Base-by-base conservation (phyloP, 2,329 filamentous ascomycete genomes). In the Arthrobotrys sphaeroides region DNA sequence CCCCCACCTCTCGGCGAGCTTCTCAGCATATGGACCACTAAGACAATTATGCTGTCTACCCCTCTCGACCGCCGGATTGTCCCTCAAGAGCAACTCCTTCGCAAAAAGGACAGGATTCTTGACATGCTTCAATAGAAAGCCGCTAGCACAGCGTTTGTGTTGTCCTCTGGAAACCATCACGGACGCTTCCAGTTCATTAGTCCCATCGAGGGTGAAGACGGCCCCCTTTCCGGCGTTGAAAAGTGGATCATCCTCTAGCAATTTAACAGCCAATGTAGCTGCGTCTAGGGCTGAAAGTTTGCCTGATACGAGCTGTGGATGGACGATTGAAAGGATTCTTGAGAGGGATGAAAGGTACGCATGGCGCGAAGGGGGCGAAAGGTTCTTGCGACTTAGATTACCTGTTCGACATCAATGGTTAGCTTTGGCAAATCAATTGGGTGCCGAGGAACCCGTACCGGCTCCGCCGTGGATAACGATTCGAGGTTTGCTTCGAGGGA, bases 181-280 rank as follows among this genome's bases (percentile, higher is more conserved):
- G 6, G 89, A 91, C 0, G 92, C 91, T 83, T 97, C 93, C 76
- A 96, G 89, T 83, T 97, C 91, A 81, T 94, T 93, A 77, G 89
- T 87, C 16, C 93, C 94, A 78, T 90, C 89, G 59, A 90, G 88
- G 0, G 92, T 96, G 82, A 96, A 97, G 18, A 96, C 93, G 59
- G 93, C 91, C 62, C 94, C 94, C 79, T 89, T 90, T 5, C 89
- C 93, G 69, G 89, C 89, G 83, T 97, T 97, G 86, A 95, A 96
- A 3, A 96, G 87, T 1, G 90, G 86, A 80, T 93, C 88, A 80
- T 96, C 85, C 83, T 97, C 93, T 13, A 97, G 87, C 24, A 90
- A 85, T 0, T 85, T 84, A 9, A 96, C 92, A 47, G 93, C 93
- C 81, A 90, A 87, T 1, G 90, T 90, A 1, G 92, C 92, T 0